Conservation (phyloP, 371 early-diverging fungal genomes). For the Rhizoclosmatium hyalinum region DNA sequence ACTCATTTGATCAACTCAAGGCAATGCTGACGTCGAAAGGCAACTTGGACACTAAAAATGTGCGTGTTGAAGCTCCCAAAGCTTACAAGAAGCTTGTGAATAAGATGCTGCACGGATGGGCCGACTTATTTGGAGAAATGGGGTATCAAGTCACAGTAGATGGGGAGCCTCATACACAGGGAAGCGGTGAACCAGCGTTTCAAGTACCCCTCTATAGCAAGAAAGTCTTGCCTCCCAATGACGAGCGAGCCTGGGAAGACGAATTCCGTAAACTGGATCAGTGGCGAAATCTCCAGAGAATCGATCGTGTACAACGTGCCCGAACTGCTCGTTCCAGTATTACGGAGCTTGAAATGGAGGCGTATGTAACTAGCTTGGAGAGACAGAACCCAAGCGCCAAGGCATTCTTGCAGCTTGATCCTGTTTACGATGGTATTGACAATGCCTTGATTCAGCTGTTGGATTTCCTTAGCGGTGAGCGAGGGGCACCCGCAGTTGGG, state of each 20-base stretch:
- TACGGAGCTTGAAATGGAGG: constrained; percentile 20
- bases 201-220: not conserved
- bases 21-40: constrained; percentile 3
- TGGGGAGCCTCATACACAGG: not conserved
- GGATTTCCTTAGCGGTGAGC: constrained; percentile 14
- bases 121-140: constrained; percentile 24
- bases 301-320: not conserved
- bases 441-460: not conserved
- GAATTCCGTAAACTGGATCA: not conserved
- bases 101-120: constrained; percentile 20
- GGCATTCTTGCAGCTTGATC: constrained; percentile 10
- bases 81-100: constrained; percentile 15
- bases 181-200: not conserved
- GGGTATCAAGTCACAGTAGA: constrained; percentile 18
- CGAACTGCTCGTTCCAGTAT: not conserved
- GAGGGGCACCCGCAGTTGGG: not conserved
- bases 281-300: not conserved
- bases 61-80: constrained; percentile 14
- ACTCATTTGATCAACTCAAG: constrained; percentile 17
- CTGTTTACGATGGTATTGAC: not conserved
- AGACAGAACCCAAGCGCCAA: constrained; percentile 16
- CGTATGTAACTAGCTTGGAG: constrained; percentile 21
- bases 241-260: constrained; percentile 13
- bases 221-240: not conserved
- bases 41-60: constrained; percentile 15